Percentiles rank a stretch among this genome's conserved stretches.
Evolutionary conservation across 768 basidiomycete genomes (phyloP).

Genomic region (Suillus discolor): DNA sequence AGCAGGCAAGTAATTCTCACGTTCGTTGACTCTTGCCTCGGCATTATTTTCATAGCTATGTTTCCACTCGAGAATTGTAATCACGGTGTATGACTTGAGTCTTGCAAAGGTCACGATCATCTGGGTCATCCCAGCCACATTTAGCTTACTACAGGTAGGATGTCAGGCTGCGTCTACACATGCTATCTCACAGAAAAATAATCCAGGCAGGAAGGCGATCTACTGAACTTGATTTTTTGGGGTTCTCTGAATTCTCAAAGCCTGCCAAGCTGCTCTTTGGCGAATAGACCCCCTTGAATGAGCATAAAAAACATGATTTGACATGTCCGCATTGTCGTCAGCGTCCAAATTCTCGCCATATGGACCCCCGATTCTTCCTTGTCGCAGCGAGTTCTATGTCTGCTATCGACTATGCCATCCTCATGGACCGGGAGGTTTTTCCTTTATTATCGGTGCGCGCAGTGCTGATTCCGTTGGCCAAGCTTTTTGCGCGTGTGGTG

Average conservation of each 20-base stretch:
- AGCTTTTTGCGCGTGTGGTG: background rate
- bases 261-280: constrained; percentile 20
- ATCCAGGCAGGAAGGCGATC: constrained; percentile 35
- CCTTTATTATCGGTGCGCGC: constrained; percentile 25
- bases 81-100: constrained; percentile 33
- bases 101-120: constrained; percentile 37
- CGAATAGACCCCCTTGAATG: constrained; percentile 26
- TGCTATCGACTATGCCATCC: constrained; percentile 26
- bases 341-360: background rate
- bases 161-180: constrained; percentile 21
- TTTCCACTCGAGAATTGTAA: background rate
- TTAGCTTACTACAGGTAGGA: constrained; percentile 5
- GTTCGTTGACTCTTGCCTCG: background rate
- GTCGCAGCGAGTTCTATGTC: constrained; percentile 10
- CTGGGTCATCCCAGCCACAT: constrained; percentile 9
- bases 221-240: constrained; percentile 32
- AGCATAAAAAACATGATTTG: constrained; percentile 10
- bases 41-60: background rate
- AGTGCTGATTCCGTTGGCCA: background rate
- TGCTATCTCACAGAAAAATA: constrained; percentile 36
- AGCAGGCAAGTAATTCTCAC: background rate
- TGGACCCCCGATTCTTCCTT: constrained; percentile 9
- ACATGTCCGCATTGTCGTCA: constrained; percentile 12
- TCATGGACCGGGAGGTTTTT: constrained; percentile 21
- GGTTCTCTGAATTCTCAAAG: constrained; percentile 30